A percentile compares a stretch with the other conserved stretches of the same genome.
phyloP scores from a whole-genome alignment of 495 filamentous ascomycete species.

The Hypoxylon perforatum region DNA sequence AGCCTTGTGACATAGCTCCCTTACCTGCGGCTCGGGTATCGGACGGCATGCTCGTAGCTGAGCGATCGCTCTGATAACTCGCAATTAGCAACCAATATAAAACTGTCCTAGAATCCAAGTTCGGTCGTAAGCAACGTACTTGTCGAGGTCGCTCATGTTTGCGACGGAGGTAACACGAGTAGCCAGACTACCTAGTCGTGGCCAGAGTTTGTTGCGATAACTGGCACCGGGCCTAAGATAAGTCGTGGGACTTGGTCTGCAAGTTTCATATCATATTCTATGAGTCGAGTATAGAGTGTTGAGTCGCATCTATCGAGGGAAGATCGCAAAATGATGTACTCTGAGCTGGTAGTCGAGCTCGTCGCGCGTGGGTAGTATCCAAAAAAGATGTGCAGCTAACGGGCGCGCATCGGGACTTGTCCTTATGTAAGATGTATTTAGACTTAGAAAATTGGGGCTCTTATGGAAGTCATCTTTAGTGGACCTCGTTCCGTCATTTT shows the following conservation, averaged over 20 bases:
- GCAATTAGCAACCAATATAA: conserved; percentile 18
- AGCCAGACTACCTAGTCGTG: not conserved
- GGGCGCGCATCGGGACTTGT: conserved; percentile 24
- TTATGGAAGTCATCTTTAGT: conserved; percentile 28
- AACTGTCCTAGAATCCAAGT: not conserved
- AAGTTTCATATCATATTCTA: conserved; percentile 33
- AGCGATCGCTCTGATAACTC: conserved; percentile 78
- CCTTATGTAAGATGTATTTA: conserved; percentile 1
- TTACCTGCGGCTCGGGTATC: conserved; percentile 93
- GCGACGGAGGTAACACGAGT: conserved; percentile 6
- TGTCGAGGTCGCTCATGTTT: conserved; percentile 88
- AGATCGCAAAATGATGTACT: not conserved
- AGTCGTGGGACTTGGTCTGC: not conserved
- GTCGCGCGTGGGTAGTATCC: conserved; percentile 28
- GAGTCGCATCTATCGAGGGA: not conserved
- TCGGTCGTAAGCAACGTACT: conserved; percentile 59
- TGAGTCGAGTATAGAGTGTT: conserved; percentile 1
- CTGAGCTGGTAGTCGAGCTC: not conserved
- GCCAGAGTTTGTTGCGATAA: not conserved
- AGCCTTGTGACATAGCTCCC: conserved; percentile 97
- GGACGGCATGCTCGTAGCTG: conserved; percentile 94
- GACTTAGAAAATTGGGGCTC: too few species aligned
- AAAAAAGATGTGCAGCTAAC: conserved; percentile 22
- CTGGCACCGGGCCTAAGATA: conserved; percentile 16
- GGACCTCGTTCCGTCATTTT: conserved; percentile 1